A percentile compares a stretch with the other conserved stretches of the same genome.
These are phyloP conservation scores for Rubus parviflorus DNA, from an alignment of 306 rosid species.

Conservation along the genomic window DNA sequence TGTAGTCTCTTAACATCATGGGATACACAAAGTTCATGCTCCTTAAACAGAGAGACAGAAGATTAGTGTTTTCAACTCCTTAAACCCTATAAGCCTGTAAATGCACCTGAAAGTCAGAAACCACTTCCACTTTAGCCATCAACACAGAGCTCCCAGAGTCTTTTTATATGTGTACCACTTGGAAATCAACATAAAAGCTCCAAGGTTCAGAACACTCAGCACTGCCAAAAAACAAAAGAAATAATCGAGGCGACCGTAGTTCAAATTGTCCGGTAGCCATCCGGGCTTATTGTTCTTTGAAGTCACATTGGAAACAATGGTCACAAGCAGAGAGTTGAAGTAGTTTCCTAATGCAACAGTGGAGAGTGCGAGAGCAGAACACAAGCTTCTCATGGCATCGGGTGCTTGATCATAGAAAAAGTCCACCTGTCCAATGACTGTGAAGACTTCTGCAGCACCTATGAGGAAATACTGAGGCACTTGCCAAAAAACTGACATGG, in stretches of 20 bases:
- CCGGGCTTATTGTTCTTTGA: not conserved
- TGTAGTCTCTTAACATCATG: no score
- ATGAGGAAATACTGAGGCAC: conserved; percentile 30
- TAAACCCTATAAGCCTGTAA: no score
- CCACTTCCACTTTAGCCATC: not conserved
- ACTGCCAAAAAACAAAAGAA: not conserved
- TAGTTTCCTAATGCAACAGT: conserved; percentile 25
- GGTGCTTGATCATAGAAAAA: conserved; percentile 35
- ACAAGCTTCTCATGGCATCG: conserved; percentile 30
- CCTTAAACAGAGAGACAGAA: no score
- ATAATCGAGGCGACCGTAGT: conserved; percentile 7
- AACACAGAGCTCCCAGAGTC: not conserved
- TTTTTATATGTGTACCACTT: conserved; percentile 16
- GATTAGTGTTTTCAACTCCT: no score
- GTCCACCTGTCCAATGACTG: conserved; percentile 25
- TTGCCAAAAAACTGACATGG: conserved; percentile 25
- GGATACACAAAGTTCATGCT: no score
- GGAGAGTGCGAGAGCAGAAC: conserved; percentile 18
- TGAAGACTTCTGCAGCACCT: conserved; percentile 27
- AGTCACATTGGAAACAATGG: conserved; percentile 4
- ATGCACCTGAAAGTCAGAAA: no score
- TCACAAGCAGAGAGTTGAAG: conserved; percentile 19
- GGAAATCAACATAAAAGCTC: not conserved
- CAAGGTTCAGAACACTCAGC: conserved; percentile 9
- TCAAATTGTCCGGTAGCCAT: conserved; percentile 15